Base-by-base conservation (phyloP, 2,329 filamentous ascomycete species). In the Aspergillus phoenicis region DNA sequence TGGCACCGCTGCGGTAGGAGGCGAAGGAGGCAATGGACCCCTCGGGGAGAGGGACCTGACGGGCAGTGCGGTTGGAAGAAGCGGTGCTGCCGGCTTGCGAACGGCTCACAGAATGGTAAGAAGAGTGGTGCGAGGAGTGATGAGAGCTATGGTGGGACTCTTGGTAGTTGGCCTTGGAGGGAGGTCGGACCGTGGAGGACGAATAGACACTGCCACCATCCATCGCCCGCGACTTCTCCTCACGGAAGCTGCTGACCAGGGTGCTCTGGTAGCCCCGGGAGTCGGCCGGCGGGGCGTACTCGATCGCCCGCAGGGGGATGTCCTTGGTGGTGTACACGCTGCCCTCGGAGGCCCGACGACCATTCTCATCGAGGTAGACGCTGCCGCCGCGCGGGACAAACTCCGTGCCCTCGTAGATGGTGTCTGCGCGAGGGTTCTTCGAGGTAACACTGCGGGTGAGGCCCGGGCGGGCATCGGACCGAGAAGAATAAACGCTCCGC, bases 401-500 rank as follows among this genome's bases (percentile, higher is more conserved):
- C 47, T 78, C 76, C 0, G 76, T 73, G 30, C 69, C 75, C 45
- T 79, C 77, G 62, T 78, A 78, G 57, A 78, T 70, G 26, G 76
- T 78, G 66, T 73, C 77, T 13, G 76, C 77, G 38, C 73, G 72
- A 0, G 77, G 76, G 55, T 77, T 77, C 67, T 78, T 78, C 45
- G 76, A 78, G 17, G 71, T 66, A 4, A 71, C 65, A 43, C 74
- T 78, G 33, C 75, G 73, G 2, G 71, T 70, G 33, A 73, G 65
- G 11, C 67, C 66, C 10, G 76, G 73, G 38, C 73, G 72, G 1
- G 67, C 68, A 41, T 69, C 70, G 20, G 71, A 70, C 43, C 71
- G 51, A 59, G 67, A 64, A 65, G 67, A 64, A 66, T 70, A 68
- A 53, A 69, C 62, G 62, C 74, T 71, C 64, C 66, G 61, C 8